Percentiles rank a stretch among this genome's conserved stretches.
phyloP scores from a whole-genome alignment of 331 rosid genomes.

The Quercus lobata region DNA sequence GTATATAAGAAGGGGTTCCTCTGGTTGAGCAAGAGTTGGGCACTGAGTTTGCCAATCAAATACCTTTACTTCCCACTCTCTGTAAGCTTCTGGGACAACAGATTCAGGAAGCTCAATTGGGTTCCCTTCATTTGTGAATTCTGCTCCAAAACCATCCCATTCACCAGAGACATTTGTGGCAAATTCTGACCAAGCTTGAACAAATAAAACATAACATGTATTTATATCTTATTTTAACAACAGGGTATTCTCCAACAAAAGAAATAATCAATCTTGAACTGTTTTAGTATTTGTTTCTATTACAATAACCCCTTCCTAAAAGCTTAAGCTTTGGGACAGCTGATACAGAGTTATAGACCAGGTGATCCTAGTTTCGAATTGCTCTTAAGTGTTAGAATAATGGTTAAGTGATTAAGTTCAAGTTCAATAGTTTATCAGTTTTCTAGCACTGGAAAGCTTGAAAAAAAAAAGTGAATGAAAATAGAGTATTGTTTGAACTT shows the following conservation, averaged over 20 bases:
- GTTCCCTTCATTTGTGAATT: slow-evolving; percentile 65
- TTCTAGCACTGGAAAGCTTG: too few relatives aligned
- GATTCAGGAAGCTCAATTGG: slow-evolving; percentile 78
- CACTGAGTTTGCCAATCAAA: slow-evolving; percentile 98
- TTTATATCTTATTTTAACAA: too few relatives aligned
- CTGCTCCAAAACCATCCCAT: slow-evolving; percentile 97
- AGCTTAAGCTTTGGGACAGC: too few relatives aligned
- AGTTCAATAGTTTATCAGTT: too few relatives aligned
- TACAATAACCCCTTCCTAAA: too few relatives aligned
- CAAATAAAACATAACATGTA: neutral
- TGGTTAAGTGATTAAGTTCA: neutral
- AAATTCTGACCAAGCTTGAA: slow-evolving; percentile 72
- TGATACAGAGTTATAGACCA: too few relatives aligned
- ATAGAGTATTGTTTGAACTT: neutral
- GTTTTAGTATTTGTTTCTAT: too few relatives aligned
- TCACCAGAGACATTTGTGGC: slow-evolving; percentile 81
- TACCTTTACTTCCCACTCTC: slow-evolving; percentile 95
- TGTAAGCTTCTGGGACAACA: slow-evolving; percentile 83
- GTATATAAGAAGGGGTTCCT: slow-evolving; percentile 43
- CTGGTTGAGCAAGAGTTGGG: slow-evolving; percentile 86
- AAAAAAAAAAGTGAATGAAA: too few relatives aligned
- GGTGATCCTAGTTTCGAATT: too few relatives aligned
- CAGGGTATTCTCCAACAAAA: too few relatives aligned
- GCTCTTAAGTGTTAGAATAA: too few relatives aligned
- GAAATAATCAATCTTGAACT: too few relatives aligned